Evolutionary conservation across 805 yeast species (phyloP).

Genomic region (Vanderwaltozyma tropicalis): DNA sequence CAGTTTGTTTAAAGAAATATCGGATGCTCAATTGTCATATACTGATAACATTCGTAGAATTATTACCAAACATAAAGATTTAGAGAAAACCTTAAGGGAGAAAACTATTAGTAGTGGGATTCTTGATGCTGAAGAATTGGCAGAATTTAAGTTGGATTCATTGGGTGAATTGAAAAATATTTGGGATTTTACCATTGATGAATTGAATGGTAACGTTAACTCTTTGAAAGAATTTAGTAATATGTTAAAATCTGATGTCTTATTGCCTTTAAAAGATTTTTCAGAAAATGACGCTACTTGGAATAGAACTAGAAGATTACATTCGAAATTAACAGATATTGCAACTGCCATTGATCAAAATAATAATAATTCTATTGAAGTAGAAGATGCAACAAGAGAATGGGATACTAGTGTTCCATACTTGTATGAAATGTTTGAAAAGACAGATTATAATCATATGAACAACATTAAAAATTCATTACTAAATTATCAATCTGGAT

Average conservation of each 20-base stretch:
- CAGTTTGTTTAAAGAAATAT: constrained; percentile 46
- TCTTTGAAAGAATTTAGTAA: constrained; percentile 40
- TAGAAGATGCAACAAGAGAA: constrained; percentile 37
- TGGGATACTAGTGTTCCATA: constrained; percentile 78
- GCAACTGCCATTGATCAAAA: constrained; percentile 34
- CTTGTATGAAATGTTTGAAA: constrained; percentile 64
- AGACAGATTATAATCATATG: constrained; percentile 54
- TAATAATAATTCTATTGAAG: constrained; percentile 31
- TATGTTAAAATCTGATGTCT: constrained; percentile 42
- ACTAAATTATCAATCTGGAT: constrained; percentile 52
- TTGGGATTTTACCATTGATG: constrained; percentile 36
- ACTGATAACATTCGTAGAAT: constrained; percentile 36
- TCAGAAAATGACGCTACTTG: constrained; percentile 44
- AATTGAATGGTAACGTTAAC: constrained; percentile 36
- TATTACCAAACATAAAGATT: constrained; percentile 24
- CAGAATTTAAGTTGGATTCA: constrained; percentile 39
- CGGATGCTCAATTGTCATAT: constrained; percentile 38
- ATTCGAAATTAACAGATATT: constrained; percentile 34
- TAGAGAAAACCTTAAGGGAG: constrained; percentile 26
- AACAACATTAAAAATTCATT: constrained; percentile 55
- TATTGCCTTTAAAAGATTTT: constrained; percentile 44
- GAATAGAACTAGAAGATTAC: constrained; percentile 42
- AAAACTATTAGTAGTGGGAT: constrained; percentile 32
- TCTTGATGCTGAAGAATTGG: constrained; percentile 35
- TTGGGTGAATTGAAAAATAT: constrained; percentile 36